Base-by-base conservation (phyloP, 1,284 basidiomycete species). In the Hemileia vastatrix region DNA sequence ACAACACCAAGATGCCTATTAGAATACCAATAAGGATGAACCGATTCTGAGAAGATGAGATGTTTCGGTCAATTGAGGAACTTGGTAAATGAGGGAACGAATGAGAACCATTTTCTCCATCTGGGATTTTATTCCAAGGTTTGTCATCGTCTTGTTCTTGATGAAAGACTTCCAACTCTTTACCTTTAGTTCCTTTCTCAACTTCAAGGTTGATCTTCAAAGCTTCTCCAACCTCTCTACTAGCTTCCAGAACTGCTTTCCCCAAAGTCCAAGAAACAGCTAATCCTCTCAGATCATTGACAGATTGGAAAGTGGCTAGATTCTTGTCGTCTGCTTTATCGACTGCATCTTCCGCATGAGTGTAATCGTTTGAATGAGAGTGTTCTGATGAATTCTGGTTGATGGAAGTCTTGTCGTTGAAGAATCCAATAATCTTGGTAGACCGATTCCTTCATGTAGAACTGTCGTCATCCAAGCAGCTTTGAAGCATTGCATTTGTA, bases 401-500 rank as follows among this genome's bases (percentile, higher is more conserved):
- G 8, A 9, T 15, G 15, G 11, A 11, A 9, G 15, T 11, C 8
- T 40, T 40, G 11, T 9, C 9, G 15, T 9, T 40, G 36, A 40
- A 50, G 59, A 58, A 44, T 72, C 71, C 27, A 67, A 62, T 27
- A 72, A 65, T 11, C 74, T 67, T 1, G 74, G 74, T 23, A 75
- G 65, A 47, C 68, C 72, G 51, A 75, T 71, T 11, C 74, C 74
- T 24, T 75, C 74, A 63, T 75, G 74, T 1, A 75, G 65, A 1
- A 75, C 70, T 0, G 72, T 75, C 33, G 68, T 66, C 67, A 75
- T 70, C 74, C 74, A 75, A 6, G 74, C 74, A 0, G 71, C 69
- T 54, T 75, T 75, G 66, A 75, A 75, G 52, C 74, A 75, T 52
- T 75, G 74, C 66, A 72, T 72, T 59, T 73, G 68, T 52, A 75